Conservation (phyloP, 83 land plant species). For the Picea abies region DNA sequence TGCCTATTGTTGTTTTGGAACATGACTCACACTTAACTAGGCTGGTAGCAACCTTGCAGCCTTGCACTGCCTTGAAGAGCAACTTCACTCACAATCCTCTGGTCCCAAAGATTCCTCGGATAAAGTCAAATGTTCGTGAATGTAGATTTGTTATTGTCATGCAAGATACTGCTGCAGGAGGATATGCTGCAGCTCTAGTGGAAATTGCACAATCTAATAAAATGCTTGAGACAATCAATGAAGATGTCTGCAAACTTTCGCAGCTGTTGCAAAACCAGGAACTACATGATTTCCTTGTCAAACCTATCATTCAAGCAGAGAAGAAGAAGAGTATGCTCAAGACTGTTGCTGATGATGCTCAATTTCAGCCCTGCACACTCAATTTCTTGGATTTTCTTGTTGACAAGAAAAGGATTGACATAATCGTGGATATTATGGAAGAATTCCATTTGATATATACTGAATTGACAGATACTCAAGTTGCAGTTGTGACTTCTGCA, state of each 20-base stretch:
- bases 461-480: slow-evolving; percentile 26
- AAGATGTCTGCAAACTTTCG: slow-evolving; percentile 17
- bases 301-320: slow-evolving; percentile 17
- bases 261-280: slow-evolving; percentile 16
- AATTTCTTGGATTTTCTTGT: slow-evolving; percentile 27
- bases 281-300: slow-evolving; percentile 17
- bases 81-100: not conserved
- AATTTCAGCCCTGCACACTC: slow-evolving; percentile 22
- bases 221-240: slow-evolving; percentile 16
- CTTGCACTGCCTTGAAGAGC: not conserved
- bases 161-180: slow-evolving; percentile 12
- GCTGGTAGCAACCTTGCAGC: not conserved
- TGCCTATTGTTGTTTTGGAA: not conserved
- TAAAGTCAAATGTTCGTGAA: not conserved
- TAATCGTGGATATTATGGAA: slow-evolving; percentile 16
- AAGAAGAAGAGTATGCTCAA: slow-evolving; percentile 25
- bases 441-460: slow-evolving; percentile 20
- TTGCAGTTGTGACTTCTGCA: slow-evolving; percentile 38
- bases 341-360: slow-evolving; percentile 10
- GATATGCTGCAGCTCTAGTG: slow-evolving; percentile 29
- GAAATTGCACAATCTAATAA: slow-evolving; percentile 17
- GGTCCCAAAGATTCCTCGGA: not conserved
- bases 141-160: slow-evolving; percentile 4
- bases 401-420: slow-evolving; percentile 27
- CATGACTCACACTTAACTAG: not conserved